Evolutionary conservation across 352 stramenopile species (phyloP).

Genomic region (Phytophthora sansomeana): DNA sequence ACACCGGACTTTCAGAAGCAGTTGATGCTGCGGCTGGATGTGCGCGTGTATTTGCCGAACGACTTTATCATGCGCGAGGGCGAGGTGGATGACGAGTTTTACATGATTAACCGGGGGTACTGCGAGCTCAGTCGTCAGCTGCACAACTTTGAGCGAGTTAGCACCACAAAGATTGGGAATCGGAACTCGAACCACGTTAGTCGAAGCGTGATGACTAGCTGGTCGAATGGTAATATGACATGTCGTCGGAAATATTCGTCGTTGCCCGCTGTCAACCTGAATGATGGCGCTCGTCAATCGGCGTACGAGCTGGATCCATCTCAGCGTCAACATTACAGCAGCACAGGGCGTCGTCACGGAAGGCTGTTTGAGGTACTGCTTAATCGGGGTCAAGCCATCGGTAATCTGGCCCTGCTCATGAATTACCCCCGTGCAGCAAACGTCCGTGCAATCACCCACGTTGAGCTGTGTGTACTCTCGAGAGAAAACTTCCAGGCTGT

Average conservation of each 20-base stretch:
- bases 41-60: slow-evolving; percentile 76
- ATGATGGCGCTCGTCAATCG: slow-evolving; percentile 21
- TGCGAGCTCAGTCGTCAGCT: slow-evolving; percentile 48
- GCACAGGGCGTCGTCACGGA: slow-evolving; percentile 2
- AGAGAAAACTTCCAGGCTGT: slow-evolving; percentile 50
- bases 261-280: slow-evolving; percentile 2
- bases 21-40: slow-evolving; percentile 57
- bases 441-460: slow-evolving; percentile 52
- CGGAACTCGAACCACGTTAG: too few relatives aligned
- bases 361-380: slow-evolving; percentile 21
- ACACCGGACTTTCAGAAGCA: slow-evolving; percentile 75
- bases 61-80: slow-evolving; percentile 73
- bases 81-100: slow-evolving; percentile 70
- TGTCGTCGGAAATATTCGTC: too few relatives aligned
- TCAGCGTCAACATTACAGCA: slow-evolving; percentile 25
- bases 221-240: slow-evolving; percentile 18
- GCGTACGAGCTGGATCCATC: slow-evolving; percentile 32
- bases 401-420: slow-evolving; percentile 63
- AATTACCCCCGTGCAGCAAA: slow-evolving; percentile 57
- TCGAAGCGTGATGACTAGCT: slow-evolving; percentile 1
- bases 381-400: slow-evolving; percentile 48
- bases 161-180: too few relatives aligned
- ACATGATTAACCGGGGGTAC: slow-evolving; percentile 71
- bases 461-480: slow-evolving; percentile 61
- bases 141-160: slow-evolving; percentile 44